Evolutionary conservation across 176 grass and related monocot genomes (phyloP), one percentile per base, ranked within the genome.

Genomic region (Hyparrhenia diplandra): DNA sequence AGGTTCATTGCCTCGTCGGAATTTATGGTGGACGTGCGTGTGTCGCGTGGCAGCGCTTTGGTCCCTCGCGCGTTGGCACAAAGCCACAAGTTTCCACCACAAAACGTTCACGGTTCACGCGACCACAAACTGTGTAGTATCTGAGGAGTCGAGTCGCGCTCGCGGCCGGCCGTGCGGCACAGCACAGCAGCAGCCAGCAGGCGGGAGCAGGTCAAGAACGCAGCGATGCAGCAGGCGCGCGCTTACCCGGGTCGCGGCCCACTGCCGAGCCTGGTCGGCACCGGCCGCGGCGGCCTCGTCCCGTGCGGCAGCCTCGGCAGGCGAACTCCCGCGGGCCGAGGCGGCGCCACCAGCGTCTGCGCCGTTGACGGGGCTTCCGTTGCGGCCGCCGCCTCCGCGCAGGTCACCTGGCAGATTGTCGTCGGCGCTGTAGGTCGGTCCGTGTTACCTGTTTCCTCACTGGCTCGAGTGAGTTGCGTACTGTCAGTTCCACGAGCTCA

Each of bases 381-480:
- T 0, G 65, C 82, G 6, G 57, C 79, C 10, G 83, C 76, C 34
- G 75, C 66, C 30, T 52, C 64, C 10, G 78, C 85, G 28, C 72
- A 93, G 80, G 39, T 98, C 82, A 95, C 90, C 71, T 98, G 95
- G 92, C 95, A 98, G 90, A 94, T 98, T 30, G 87, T 82, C 78
- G 88, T 98, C 40, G 95, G 95, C 11, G 92, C 92, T 34, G 62
- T 88, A 86, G 90, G 90, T 91, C 16, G 2, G 77, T 21, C 39
- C 58, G 13, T 25, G 23, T 41, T 51, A 24, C 47, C 18, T 23
- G 8, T 20, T 52, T 23, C 27, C 25, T 67, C 46, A n/a, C n/a
- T n/a, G n/a, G 51, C 43, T 10, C 23, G 42, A 45, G n/a, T n/a
- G 2, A 12, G 7, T 32, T 68, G 2, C 17, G 0, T 37, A 11